Evolutionary conservation across 1,139 yeast species (phyloP).

Genomic region (Geotrichum aggregatum): DNA sequence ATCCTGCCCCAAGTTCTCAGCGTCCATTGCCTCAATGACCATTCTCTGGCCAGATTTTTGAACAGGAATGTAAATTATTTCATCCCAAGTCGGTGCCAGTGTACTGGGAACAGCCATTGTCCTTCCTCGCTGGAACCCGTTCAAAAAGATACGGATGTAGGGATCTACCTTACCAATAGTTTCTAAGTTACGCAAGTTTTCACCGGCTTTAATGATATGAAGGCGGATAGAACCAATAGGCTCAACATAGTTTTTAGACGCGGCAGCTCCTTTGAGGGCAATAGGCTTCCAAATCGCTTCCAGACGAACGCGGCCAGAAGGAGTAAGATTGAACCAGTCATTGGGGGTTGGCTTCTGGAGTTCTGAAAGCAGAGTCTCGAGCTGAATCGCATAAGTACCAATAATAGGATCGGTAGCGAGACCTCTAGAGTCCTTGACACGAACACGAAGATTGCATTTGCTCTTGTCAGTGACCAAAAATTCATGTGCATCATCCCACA

Average conservation of each 20-base stretch:
- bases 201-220: constrained; percentile 62
- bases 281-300: constrained; percentile 84
- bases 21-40: constrained; percentile 88
- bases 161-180: constrained; percentile 91
- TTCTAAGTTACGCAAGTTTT: constrained; percentile 67
- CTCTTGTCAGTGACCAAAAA: constrained; percentile 71
- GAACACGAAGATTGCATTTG: constrained; percentile 60
- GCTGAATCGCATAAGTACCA: constrained; percentile 43
- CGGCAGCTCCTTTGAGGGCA: constrained; percentile 53
- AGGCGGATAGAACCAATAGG: constrained; percentile 91
- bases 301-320: constrained; percentile 66
- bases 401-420: constrained; percentile 58
- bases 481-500: constrained; percentile 64
- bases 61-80: constrained; percentile 73
- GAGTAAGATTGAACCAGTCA: constrained; percentile 64
- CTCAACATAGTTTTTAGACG: constrained; percentile 75
- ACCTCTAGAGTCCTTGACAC: constrained; percentile 60
- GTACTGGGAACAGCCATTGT: constrained; percentile 66
- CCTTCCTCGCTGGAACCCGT: constrained; percentile 72
- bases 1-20: constrained; percentile 69
- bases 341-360: constrained; percentile 59
- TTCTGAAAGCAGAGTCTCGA: constrained; percentile 71
- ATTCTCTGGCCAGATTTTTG: constrained; percentile 77
- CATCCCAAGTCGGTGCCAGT: constrained; percentile 83
- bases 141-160: constrained; percentile 72